Conservation (phyloP, 805 yeast species). For the Cyberlindnera americana region DNA sequence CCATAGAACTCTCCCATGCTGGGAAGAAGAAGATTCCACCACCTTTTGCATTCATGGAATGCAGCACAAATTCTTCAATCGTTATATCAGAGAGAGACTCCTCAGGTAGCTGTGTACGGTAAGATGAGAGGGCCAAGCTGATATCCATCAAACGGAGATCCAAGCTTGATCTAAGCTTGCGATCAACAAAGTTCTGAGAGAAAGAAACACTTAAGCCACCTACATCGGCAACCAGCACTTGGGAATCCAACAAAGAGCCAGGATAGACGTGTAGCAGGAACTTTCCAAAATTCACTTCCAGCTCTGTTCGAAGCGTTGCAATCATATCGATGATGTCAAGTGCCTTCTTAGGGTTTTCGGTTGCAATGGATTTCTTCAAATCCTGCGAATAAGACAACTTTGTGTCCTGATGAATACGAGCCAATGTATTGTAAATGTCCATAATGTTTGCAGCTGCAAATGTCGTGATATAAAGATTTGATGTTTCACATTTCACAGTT, state of each 20-base stretch:
- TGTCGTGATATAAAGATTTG: conserved; percentile 70
- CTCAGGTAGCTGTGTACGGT: conserved; percentile 48
- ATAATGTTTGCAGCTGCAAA: conserved; percentile 79
- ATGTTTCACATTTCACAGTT: conserved; percentile 43
- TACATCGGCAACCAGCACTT: conserved; percentile 61
- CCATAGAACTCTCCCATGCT: conserved; percentile 68
- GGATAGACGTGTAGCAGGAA: conserved; percentile 73
- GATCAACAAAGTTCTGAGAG: conserved; percentile 41
- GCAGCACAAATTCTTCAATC: conserved; percentile 52
- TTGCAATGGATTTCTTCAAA: conserved; percentile 48
- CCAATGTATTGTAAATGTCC: conserved; percentile 69
- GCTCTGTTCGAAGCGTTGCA: conserved; percentile 54
- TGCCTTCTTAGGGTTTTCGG: conserved; percentile 14
- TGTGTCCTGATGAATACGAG: conserved; percentile 71
- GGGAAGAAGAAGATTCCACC: conserved; percentile 83
- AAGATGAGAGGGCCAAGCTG: conserved; percentile 61
- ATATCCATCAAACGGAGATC: conserved; percentile 61
- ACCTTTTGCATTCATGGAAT: conserved; percentile 61
- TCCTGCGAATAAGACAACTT: conserved; percentile 72
- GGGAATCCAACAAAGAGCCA: conserved; percentile 71
- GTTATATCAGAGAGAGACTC: conserved; percentile 42
- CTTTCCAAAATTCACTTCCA: conserved; percentile 57
- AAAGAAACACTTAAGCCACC: conserved; percentile 54
- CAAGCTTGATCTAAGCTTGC: conserved; percentile 45
- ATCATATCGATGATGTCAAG: conserved; percentile 29